Base-by-base conservation (phyloP, 2,329 filamentous ascomycete species). In the Cercospora canescens region DNA sequence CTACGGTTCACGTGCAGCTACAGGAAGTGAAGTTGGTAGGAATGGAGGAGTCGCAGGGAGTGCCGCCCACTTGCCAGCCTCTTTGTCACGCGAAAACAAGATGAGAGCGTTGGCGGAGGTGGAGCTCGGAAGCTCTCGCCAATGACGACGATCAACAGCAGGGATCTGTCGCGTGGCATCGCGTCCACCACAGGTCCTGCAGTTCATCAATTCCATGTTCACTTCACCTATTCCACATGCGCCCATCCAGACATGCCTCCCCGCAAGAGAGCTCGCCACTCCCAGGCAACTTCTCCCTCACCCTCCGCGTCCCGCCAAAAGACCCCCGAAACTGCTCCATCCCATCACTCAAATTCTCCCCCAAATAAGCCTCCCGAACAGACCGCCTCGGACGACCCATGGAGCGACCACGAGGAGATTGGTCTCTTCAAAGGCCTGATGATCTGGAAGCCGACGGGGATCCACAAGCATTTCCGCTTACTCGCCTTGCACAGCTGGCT, bases 371-470 rank as follows among this genome's bases (percentile, higher is more conserved):
- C 48, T 28, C 35, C 60, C 32, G 48, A 52, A 32, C 21, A 32
- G 16, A 24, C 14, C 14, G 26, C 58, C 18, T 16, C 28, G 57
- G 86, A 88, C 64, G 92, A 94, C 70, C 87, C 89, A 28, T 99
- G 95, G 95, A 97, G 93, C 4, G 94, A 97, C 74, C 94, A 97
- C 75, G 95, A 99, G 79, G 91, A 96, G 71, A 93, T 92, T 1
- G 94, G 93, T 45, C 85, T 99, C 0, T 93, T 97, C 81, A 97
- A 97, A 77, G 93, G 89, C 60, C 90, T 98, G 71, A 94, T 98
- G 70, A 87, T 89, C 76, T 97, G 92, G 91, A 99, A 99, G 77
- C 95, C 95, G n/a, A 94, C 94, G 45, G 94, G 93, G 67, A 91
- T 97, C 85, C 93, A 97, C 81, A 96, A 94, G 77, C 93, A 97